phyloP scores from a whole-genome alignment of 2,329 filamentous ascomycete genomes.

The Fusarium pininemorale region DNA sequence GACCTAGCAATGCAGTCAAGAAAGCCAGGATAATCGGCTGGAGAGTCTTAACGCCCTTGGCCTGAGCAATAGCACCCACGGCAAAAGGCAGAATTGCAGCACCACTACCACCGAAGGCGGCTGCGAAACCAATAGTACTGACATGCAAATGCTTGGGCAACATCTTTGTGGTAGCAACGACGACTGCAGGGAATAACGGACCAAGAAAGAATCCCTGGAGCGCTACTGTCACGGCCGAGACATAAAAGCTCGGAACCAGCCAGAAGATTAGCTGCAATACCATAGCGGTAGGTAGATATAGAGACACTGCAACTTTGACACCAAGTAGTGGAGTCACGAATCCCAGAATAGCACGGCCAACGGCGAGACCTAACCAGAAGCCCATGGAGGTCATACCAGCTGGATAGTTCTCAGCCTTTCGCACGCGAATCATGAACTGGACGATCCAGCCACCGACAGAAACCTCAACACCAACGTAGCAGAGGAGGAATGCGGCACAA shows the following conservation, averaged over 20 bases:
- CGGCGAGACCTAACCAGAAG: constrained; percentile 82
- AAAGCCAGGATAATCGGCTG: constrained; percentile 66
- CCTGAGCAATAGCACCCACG: constrained; percentile 71
- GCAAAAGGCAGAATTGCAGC: constrained; percentile 73
- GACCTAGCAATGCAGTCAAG: constrained; percentile 52
- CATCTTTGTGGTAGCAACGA: constrained; percentile 74
- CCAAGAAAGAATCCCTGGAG: constrained; percentile 83
- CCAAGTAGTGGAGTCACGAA: constrained; percentile 78
- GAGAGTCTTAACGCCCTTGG: constrained; percentile 63
- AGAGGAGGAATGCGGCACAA: constrained; percentile 76
- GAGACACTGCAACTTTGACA: constrained; percentile 69
- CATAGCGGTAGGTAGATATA: constrained; percentile 72
- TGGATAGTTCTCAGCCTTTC: constrained; percentile 72
- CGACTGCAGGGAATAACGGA: constrained; percentile 77
- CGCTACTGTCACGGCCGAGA: constrained; percentile 75
- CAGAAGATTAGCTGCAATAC: constrained; percentile 78
- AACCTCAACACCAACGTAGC: constrained; percentile 80
- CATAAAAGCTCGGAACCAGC: constrained; percentile 81
- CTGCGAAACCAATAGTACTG: constrained; percentile 78
- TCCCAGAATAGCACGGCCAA: constrained; percentile 75
- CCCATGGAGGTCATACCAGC: constrained; percentile 80
- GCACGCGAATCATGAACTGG: constrained; percentile 81
- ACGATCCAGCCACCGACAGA: constrained; percentile 85
- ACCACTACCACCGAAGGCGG: constrained; percentile 78
- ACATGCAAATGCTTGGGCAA: constrained; percentile 80